Conservation (phyloP, 2,329 filamentous ascomycete species). For the Cytospora piceae region DNA sequence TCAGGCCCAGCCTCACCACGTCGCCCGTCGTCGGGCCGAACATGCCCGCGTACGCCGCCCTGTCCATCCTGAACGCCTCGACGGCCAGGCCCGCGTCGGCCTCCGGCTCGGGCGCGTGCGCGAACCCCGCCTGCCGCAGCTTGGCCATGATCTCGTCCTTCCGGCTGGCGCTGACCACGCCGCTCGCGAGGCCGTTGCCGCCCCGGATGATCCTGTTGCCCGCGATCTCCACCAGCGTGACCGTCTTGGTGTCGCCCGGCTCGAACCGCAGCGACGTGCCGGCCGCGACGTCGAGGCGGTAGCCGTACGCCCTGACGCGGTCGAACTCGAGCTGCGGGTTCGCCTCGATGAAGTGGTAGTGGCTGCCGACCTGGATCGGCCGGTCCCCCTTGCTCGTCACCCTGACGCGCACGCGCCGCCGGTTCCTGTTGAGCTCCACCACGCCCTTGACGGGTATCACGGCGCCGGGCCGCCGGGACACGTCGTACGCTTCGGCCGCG, state of each 20-base stretch:
- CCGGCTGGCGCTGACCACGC: conserved; percentile 67
- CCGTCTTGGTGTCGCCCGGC: conserved; percentile 88
- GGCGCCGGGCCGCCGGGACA: conserved; percentile 75
- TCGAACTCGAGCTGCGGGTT: conserved; percentile 91
- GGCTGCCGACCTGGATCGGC: conserved; percentile 89
- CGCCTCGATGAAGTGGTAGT: conserved; percentile 96
- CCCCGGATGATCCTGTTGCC: conserved; percentile 80
- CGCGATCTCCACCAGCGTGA: conserved; percentile 85
- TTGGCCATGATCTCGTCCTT: conserved; percentile 67
- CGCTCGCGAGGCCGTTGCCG: conserved; percentile 79
- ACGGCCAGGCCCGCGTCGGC: conserved; percentile 57
- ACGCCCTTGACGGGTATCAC: conserved; percentile 71
- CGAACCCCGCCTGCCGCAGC: conserved; percentile 74
- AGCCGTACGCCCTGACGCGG: conserved; percentile 79
- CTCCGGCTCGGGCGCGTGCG: conserved; percentile 71
- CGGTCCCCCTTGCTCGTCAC: conserved; percentile 88
- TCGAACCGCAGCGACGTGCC: conserved; percentile 94
- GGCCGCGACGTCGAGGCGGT: conserved; percentile 84
- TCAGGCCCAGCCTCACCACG: conserved; percentile 77
- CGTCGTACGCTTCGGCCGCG: conserved; percentile 67
- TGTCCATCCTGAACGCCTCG: conserved; percentile 71
- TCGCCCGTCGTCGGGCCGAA: conserved; percentile 93
- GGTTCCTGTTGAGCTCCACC: conserved; percentile 73
- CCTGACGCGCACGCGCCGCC: conserved; percentile 72
- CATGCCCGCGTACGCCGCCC: conserved; percentile 81